Percentiles rank a stretch among this genome's conserved stretches.
Evolutionary conservation across 75 land plant genomes (phyloP).

Genomic region (Adiantum capillusveneris): DNA sequence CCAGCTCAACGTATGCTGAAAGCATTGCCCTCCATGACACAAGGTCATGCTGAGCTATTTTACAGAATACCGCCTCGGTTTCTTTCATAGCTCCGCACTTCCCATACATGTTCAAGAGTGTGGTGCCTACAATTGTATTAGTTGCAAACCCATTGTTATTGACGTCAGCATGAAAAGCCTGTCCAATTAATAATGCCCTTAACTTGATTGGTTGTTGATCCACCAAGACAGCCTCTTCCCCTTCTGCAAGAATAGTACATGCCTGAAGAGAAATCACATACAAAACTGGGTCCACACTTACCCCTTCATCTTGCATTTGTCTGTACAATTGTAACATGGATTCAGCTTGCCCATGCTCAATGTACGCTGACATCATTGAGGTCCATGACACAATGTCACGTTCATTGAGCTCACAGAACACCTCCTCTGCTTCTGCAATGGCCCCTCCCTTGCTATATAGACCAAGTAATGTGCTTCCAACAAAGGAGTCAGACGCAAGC

Average conservation of each 20-base stretch:
- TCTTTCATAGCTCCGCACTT: slow-evolving; percentile 7
- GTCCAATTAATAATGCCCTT: neutral
- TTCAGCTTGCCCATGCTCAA: slow-evolving; percentile 16
- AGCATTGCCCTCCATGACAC: slow-evolving; percentile 18
- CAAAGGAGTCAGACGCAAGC: slow-evolving; percentile 12
- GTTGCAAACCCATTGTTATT: neutral
- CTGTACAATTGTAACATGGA: slow-evolving; percentile 14
- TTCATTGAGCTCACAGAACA: slow-evolving; percentile 24
- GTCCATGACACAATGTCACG: slow-evolving; percentile 36
- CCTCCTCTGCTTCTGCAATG: slow-evolving; percentile 20
- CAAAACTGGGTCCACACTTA: slow-evolving; percentile 11
- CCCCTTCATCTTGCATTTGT: slow-evolving; percentile 19
- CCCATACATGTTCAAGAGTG: neutral
- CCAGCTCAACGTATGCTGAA: slow-evolving; percentile 3
- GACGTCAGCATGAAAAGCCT: neutral
- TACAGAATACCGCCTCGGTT: slow-evolving; percentile 4
- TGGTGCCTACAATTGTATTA: neutral
- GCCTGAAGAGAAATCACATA: neutral
- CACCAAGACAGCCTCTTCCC: too few species aligned
- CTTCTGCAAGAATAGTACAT: neutral
- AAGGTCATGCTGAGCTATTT: neutral
- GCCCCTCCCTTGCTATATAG: slow-evolving; percentile 20
- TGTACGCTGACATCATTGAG: slow-evolving; percentile 30
- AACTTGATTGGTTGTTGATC: too few species aligned
- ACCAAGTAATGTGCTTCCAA: slow-evolving; percentile 20